Percentiles rank a stretch among this genome's conserved stretches.
Conservation (phyloP, 1,284 basidiomycete species). For the Phaffia rhodozyma region DNA sequence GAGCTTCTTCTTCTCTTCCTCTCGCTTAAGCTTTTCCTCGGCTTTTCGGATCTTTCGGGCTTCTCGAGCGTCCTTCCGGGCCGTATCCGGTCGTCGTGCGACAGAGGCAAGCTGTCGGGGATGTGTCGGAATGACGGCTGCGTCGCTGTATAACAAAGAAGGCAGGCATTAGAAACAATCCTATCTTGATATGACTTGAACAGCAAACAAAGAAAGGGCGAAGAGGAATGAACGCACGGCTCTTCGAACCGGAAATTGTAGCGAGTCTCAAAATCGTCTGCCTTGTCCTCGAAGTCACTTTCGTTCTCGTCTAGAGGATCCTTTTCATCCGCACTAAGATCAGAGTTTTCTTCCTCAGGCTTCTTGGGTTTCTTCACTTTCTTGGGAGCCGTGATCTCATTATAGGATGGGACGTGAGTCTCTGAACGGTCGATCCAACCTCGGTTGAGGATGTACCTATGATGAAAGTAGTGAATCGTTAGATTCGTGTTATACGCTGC, state of each 20-base stretch:
- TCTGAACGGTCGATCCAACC: slow-evolving; percentile 79
- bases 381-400: slow-evolving; percentile 49
- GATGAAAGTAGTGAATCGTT: not conserved
- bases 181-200: not conserved
- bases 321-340: slow-evolving; percentile 26
- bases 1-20: slow-evolving; percentile 64
- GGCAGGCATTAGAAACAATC: not conserved
- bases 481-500: not conserved
- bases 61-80: slow-evolving; percentile 67
- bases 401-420: slow-evolving; percentile 65
- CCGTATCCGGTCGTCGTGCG: slow-evolving; percentile 65
- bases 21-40: slow-evolving; percentile 57
- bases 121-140: slow-evolving; percentile 59
- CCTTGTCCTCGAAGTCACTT: slow-evolving; percentile 56
- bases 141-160: slow-evolving; percentile 42
- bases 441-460: slow-evolving; percentile 82
- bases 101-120: slow-evolving; percentile 58
- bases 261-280: slow-evolving; percentile 62
- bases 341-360: slow-evolving; percentile 3
- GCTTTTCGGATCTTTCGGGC: slow-evolving; percentile 64
- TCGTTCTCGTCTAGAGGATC: slow-evolving; percentile 38
- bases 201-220: slow-evolving; percentile 3
- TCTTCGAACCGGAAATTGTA: slow-evolving; percentile 94
- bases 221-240: slow-evolving; percentile 45
- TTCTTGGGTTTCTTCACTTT: slow-evolving; percentile 18